These are phyloP conservation scores for Cylindrodendrum hubeiense DNA, from an alignment of 2,329 filamentous ascomycete species.

Conservation along the genomic window DNA sequence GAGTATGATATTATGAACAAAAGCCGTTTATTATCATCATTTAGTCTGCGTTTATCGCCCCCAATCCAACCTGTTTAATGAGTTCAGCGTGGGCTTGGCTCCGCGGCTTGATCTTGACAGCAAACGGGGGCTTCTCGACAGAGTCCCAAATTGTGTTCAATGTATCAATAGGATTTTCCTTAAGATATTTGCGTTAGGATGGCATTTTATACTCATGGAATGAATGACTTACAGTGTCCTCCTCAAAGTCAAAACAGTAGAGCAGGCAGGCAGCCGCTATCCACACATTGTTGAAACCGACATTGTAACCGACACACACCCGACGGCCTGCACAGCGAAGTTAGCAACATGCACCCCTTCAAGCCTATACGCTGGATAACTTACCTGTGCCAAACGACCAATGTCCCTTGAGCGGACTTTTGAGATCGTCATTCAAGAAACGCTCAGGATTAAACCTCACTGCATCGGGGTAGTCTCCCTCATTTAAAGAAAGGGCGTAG, in stretches of 20 bases:
- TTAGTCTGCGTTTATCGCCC: background rate
- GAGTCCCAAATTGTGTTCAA: background rate
- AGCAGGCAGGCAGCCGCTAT: conserved; percentile 1
- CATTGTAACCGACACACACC: conserved; percentile 14
- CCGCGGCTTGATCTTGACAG: conserved; percentile 1
- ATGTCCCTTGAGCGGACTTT: background rate
- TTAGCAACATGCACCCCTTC: background rate
- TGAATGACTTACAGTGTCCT: background rate
- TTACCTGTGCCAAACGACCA: background rate
- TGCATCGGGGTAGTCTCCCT: background rate
- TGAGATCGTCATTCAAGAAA: background rate
- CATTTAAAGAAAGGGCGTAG: background rate
- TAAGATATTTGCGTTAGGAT: background rate
- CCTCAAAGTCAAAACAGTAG: conserved; percentile 9
- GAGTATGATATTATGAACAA: no score
- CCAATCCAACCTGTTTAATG: background rate
- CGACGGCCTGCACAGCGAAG: background rate
- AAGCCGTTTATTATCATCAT: background rate
- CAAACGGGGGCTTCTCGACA: background rate
- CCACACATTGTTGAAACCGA: conserved; percentile 2
- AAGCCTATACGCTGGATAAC: background rate
- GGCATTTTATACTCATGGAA: background rate
- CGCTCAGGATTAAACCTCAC: background rate
- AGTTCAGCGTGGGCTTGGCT: background rate
- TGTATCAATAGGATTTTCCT: background rate